Conservation (phyloP, 2,329 filamentous ascomycete genomes). For the Paracorniculantispora psalliotae region DNA sequence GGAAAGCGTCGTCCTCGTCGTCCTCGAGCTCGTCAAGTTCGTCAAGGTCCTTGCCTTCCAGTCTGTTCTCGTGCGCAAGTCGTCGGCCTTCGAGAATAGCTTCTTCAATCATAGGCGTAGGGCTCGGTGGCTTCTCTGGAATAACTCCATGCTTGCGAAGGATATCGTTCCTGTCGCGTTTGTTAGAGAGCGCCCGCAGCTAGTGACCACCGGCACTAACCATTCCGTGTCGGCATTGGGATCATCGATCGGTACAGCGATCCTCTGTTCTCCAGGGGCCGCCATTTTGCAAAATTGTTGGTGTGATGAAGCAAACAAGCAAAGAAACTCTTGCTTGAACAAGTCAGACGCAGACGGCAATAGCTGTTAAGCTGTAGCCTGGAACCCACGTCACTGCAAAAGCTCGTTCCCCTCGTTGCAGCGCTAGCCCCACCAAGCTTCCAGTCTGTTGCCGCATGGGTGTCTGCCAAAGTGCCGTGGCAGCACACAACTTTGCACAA, state of each 20-base stretch:
- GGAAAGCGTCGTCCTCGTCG: conserved; percentile 87
- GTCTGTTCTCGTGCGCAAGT: conserved; percentile 82
- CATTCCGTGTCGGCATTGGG: conserved; percentile 98
- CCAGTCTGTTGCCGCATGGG: not conserved
- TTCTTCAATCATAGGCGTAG: conserved; percentile 93
- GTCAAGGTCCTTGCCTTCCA: conserved; percentile 92
- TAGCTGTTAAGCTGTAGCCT: conserved; percentile 10
- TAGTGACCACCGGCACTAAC: conserved; percentile 41
- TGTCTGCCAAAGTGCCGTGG: not conserved
- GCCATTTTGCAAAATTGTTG: conserved; percentile 42
- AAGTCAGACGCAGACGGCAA: not conserved
- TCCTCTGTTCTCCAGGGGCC: conserved; percentile 57
- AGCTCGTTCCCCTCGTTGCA: not conserved
- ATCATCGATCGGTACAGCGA: conserved; percentile 82
- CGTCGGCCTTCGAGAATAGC: conserved; percentile 78
- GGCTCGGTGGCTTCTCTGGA: conserved; percentile 94
- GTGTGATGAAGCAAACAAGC: not conserved
- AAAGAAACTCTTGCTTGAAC: not conserved
- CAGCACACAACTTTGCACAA: conserved; percentile 14
- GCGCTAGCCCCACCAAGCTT: conserved; percentile 1
- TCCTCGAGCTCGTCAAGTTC: conserved; percentile 93
- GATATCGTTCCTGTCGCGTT: conserved; percentile 79
- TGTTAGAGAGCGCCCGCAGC: not conserved
- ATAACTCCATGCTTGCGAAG: conserved; percentile 94
- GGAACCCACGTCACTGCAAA: conserved; percentile 6